Conservation (phyloP, 768 basidiomycete genomes). For the Boletus tomentosulus region DNA sequence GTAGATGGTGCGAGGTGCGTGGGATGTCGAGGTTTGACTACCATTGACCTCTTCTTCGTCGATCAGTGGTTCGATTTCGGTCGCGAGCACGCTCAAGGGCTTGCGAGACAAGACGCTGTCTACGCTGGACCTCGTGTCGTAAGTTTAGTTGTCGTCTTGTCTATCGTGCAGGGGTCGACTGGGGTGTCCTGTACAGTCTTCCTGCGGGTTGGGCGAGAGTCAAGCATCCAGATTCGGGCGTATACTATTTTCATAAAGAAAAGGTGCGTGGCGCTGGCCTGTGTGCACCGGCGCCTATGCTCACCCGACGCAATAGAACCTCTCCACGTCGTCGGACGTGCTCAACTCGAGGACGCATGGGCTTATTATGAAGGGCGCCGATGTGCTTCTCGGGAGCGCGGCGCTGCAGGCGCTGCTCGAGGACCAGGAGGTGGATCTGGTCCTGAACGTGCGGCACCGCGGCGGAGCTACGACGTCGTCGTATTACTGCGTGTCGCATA, state of each 20-base stretch:
- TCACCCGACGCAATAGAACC: conserved; percentile 1
- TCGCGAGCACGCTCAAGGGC: conserved; percentile 18
- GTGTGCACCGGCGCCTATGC: not conserved
- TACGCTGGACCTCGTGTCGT: conserved; percentile 3
- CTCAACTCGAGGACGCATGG: conserved; percentile 1
- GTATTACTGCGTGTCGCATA: conserved; percentile 29
- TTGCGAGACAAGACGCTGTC: conserved; percentile 1
- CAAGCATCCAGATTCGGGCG: conserved; percentile 31
- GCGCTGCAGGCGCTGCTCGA: conserved; percentile 6
- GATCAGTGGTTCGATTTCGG: not conserved
- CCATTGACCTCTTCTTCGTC: not conserved
- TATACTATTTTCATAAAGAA: conserved; percentile 29
- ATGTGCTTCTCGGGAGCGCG: conserved; percentile 1
- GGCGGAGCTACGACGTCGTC: not conserved
- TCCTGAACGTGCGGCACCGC: conserved; percentile 11
- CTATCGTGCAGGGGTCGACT: not conserved
- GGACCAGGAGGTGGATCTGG: conserved; percentile 12
- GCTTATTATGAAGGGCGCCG: conserved; percentile 12
- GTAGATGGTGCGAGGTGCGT: conserved; percentile 9
- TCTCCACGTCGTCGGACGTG: conserved; percentile 13
- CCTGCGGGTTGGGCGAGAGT: conserved; percentile 26
- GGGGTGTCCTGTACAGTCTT: conserved; percentile 1
- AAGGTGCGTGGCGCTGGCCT: conserved; percentile 20
- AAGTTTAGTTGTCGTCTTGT: not conserved
- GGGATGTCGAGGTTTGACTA: not conserved